Conservation (phyloP, 1,139 yeast genomes). For the Taphrina confusa region DNA sequence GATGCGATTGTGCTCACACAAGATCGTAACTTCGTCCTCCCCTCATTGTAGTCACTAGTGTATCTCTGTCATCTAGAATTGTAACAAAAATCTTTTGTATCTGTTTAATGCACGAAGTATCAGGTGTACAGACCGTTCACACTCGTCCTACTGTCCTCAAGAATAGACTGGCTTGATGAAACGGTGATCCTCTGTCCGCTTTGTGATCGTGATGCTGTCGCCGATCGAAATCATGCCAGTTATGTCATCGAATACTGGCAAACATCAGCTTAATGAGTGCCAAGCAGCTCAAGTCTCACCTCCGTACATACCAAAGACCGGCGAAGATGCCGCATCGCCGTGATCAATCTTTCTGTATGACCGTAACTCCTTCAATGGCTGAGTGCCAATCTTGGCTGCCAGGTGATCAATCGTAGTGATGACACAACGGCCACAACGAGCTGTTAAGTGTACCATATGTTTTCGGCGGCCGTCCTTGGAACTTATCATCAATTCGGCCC, state of each 20-base stretch:
- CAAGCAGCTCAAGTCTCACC: neutral
- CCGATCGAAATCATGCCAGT: neutral
- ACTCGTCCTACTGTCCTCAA: no score
- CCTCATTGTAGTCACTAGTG: no score
- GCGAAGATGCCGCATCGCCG: constrained; percentile 6
- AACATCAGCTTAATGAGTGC: neutral
- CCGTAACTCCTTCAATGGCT: constrained; percentile 7
- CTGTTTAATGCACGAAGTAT: no score
- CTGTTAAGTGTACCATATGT: neutral
- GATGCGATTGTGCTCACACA: no score
- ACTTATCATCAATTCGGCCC: neutral
- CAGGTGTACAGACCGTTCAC: no score
- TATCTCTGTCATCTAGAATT: no score
- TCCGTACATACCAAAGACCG: constrained; percentile 23
- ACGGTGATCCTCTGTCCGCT: constrained; percentile 2
- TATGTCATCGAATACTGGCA: constrained; percentile 4
- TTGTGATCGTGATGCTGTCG: neutral
- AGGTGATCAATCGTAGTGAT: neutral
- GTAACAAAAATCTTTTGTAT: no score
- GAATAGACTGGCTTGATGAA: constrained; percentile 1
- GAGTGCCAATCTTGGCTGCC: neutral
- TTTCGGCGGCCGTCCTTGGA: neutral
- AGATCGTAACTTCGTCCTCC: no score
- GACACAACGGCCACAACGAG: constrained; percentile 16
- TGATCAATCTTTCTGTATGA: neutral